A percentile compares a stretch with the other conserved stretches of the same genome.
Evolutionary conservation across 2,329 filamentous ascomycete species (phyloP).

Genomic region (Furcasterigmium sp.): DNA sequence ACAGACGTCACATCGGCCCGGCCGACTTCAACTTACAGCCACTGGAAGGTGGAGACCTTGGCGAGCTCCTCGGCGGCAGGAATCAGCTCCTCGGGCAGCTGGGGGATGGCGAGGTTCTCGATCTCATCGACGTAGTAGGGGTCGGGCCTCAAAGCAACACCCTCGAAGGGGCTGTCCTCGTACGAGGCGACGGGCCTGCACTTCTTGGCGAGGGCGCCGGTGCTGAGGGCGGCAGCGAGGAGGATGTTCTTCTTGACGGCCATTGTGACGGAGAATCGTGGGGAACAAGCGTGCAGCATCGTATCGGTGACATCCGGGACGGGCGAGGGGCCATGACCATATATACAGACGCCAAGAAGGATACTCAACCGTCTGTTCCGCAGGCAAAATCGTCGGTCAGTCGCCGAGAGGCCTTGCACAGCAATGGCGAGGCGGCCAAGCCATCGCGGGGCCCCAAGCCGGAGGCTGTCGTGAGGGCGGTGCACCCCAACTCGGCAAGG

Average conservation of each 20-base stretch:
- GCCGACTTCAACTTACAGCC: constrained; percentile 17
- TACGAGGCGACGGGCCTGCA: constrained; percentile 11
- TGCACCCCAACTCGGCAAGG: constrained; percentile 3
- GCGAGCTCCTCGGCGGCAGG: constrained; percentile 25
- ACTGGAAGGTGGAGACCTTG: constrained; percentile 23
- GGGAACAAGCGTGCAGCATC: background rate
- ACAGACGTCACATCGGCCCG: background rate
- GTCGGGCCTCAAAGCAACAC: constrained; percentile 28
- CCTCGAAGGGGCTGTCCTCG: constrained; percentile 30
- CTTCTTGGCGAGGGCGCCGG: constrained; percentile 7
- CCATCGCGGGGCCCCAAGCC: background rate
- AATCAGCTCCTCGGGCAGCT: constrained; percentile 38
- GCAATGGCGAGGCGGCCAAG: background rate
- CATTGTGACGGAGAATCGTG: background rate
- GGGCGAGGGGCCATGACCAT: background rate
- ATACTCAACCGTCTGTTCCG: background rate
- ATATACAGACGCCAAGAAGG: background rate
- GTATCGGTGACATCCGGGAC: background rate
- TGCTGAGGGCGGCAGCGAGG: constrained; percentile 6
- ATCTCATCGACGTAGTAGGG: constrained; percentile 30
- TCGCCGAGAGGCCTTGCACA: background rate
- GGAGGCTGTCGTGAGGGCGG: background rate
- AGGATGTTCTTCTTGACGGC: background rate
- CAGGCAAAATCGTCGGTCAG: background rate
- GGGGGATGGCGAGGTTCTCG: constrained; percentile 44